Evolutionary conservation across 768 basidiomycete genomes (phyloP).

Genomic region (Saitozyma podzolica): DNA sequence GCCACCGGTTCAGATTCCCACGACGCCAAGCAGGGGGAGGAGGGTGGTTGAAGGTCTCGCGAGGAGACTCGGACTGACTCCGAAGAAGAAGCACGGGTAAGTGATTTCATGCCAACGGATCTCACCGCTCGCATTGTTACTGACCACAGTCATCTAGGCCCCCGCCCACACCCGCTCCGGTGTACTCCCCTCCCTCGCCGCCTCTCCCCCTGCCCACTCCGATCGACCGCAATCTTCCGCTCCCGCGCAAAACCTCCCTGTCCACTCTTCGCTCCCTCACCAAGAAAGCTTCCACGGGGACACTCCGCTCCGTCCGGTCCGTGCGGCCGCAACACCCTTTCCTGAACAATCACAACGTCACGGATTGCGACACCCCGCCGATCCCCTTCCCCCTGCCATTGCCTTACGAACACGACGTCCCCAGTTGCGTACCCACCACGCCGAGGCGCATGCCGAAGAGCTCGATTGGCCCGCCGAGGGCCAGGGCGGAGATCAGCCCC

Average conservation of each 20-base stretch:
- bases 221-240: conserved; percentile 3
- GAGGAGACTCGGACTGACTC: conserved; percentile 35
- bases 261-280: conserved; percentile 34
- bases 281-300: conserved; percentile 36
- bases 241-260: conserved; percentile 32
- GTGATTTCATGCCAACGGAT: conserved; percentile 3
- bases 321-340: not conserved
- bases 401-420: conserved; percentile 25
- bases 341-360: not conserved
- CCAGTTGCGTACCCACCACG: conserved; percentile 10
- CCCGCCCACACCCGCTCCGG: not conserved
- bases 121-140: not conserved
- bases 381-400: conserved; percentile 15
- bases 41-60: conserved; percentile 35
- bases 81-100: conserved; percentile 33
- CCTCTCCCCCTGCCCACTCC: conserved; percentile 10
- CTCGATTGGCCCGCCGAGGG: conserved; percentile 35
- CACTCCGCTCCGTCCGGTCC: conserved; percentile 30
- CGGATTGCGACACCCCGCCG: conserved; percentile 11
- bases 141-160: not conserved
- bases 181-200: conserved; percentile 7
- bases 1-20: conserved; percentile 14
- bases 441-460: conserved; percentile 18
- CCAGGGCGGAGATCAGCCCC: conserved; percentile 17
- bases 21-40: conserved; percentile 29